A percentile compares a stretch with the other conserved stretches of the same genome.
phyloP scores from a whole-genome alignment of 306 rosid species.

The Castanea sativa region DNA sequence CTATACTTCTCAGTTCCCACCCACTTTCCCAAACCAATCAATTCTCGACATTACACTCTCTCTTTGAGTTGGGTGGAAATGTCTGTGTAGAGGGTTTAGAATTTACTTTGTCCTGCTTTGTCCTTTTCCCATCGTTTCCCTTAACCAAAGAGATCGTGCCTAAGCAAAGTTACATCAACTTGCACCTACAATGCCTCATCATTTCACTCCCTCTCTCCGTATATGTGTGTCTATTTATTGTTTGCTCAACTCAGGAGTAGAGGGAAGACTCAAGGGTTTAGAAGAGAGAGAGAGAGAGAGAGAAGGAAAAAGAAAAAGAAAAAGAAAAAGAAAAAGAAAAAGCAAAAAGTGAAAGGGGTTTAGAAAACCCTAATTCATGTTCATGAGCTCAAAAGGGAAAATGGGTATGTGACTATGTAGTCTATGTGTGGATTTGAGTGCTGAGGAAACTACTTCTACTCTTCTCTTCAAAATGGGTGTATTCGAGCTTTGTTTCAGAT shows the following conservation, averaged over 20 bases:
- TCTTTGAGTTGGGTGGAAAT: too few relatives aligned
- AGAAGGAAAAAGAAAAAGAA: background rate
- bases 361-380: slow-evolving; percentile 2
- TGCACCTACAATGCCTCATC: background rate
- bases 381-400: background rate
- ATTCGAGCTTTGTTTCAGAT: slow-evolving; percentile 9
- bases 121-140: background rate
- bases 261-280: too few relatives aligned
- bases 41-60: background rate
- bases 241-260: too few relatives aligned
- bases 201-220: background rate
- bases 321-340: background rate
- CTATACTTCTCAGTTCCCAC: background rate
- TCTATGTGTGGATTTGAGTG: background rate
- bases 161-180: background rate
- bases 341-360: slow-evolving; percentile 1
- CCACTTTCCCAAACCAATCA: background rate
- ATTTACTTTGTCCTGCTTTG: background rate
- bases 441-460: slow-evolving; percentile 1
- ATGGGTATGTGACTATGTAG: background rate
- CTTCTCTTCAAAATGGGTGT: slow-evolving; percentile 7
- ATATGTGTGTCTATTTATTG: too few relatives aligned
- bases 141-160: background rate
- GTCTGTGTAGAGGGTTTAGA: too few relatives aligned
- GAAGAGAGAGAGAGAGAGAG: background rate